Base-by-base conservation (phyloP, 106 monocot genomes). In the Apostasia ramifera region DNA sequence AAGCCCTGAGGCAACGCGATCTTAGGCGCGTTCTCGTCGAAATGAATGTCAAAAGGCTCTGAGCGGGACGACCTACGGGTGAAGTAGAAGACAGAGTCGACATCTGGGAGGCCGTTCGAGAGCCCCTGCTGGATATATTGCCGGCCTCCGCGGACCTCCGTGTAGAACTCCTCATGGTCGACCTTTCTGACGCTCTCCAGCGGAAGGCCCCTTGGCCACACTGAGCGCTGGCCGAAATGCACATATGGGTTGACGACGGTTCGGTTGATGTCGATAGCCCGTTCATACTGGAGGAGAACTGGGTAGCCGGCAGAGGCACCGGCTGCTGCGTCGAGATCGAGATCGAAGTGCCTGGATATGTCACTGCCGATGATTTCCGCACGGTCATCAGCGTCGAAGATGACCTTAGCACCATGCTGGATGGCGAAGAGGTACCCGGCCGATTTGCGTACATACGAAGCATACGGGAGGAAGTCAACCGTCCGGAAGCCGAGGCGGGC, bases 91-190 rank as follows among this genome's bases (percentile, higher is more conserved):
- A 82, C 76, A 1, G 86, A 73, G 46, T 86, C 82, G 0, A 86
- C 82, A 53, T 86, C 82, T 0, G 82, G 86, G 49, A 86, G 73
- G 14, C 86, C 86, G 26, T 86, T 68, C 3, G 86, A 82, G 48
- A 86, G 66, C 6, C 86, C 86, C 61, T 86, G 82, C 70, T 82
- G 86, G 44, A 86, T 82, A 63, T 74, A 86, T 55, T 86, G 82
- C 71, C 63, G 13, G 8, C 86, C 86, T 5, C 79, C 55, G 44
- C 61, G 67, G n/a, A 86, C 46, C 77, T 86, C 80, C 10, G 79
- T 79, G 64, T 86, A 86, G 55, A 82, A 86, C 56, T 76, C 66
- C 67, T 86, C 86, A 11, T 67, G 75, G 11, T 44, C 47, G 52
- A 86, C 70, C 43, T 82, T 77, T 0, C 80, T 74, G 38, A 86